phyloP scores from a whole-genome alignment of 192 early-diverging fungal species.

The Lunasporangiospora selenospora region DNA sequence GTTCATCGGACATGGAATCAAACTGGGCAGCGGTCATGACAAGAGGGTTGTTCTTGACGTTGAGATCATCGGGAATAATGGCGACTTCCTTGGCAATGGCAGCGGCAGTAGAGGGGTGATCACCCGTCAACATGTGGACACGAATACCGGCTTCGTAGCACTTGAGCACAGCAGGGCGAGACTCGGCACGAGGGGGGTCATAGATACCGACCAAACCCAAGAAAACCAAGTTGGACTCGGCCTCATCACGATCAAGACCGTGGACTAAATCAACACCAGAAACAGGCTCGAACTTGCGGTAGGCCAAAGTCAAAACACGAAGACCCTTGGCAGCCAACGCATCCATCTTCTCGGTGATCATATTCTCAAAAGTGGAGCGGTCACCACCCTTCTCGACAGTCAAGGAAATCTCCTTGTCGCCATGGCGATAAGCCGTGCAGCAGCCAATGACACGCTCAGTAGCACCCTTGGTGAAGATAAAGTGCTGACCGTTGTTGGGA shows the following conservation, averaged over 20 bases:
- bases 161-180: constrained; percentile 66
- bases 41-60: constrained; percentile 49
- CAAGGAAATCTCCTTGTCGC: constrained; percentile 28
- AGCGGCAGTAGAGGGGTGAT: constrained; percentile 89
- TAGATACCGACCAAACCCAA: constrained; percentile 92
- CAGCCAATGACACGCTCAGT: constrained; percentile 87
- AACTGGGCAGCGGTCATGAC: constrained; percentile 90
- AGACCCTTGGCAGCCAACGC: constrained; percentile 30
- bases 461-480: constrained; percentile 89
- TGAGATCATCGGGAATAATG: constrained; percentile 61
- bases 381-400: constrained; percentile 48
- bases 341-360: constrained; percentile 71
- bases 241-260: constrained; percentile 70
- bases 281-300: constrained; percentile 48
- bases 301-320: constrained; percentile 87
- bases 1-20: constrained; percentile 82
- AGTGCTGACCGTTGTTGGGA: constrained; percentile 39
- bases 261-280: constrained; percentile 43
- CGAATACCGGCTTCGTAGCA: constrained; percentile 93
- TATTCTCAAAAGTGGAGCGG: constrained; percentile 70
- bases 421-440: constrained; percentile 63
- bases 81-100: constrained; percentile 93
- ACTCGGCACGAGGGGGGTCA: constrained; percentile 86
- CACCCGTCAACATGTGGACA: constrained; percentile 95
- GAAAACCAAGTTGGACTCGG: constrained; percentile 77